Evolutionary conservation across 2,329 filamentous ascomycete genomes (phyloP).

Genomic region (Phialemoniopsis sp.): DNA sequence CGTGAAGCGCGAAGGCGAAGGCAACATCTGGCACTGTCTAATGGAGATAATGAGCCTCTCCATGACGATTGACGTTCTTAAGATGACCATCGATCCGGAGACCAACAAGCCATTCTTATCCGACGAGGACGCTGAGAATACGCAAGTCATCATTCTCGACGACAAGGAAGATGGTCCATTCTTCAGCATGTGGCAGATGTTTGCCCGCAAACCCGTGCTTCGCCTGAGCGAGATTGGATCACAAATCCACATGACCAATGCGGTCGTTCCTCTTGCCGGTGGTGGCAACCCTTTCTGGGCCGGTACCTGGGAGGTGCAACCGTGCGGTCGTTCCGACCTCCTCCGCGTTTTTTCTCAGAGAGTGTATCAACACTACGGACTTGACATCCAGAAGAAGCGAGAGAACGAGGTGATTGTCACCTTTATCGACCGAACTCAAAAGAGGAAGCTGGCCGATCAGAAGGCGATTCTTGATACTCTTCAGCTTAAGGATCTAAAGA

Average conservation of each 20-base stretch:
- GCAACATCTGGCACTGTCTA: constrained; percentile 11
- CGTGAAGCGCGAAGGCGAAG: constrained; percentile 11
- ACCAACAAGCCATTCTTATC: not conserved
- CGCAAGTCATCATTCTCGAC: constrained; percentile 26
- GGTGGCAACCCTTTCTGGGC: constrained; percentile 33
- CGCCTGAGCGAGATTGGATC: constrained; percentile 16
- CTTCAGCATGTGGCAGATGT: constrained; percentile 30
- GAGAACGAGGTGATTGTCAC: constrained; percentile 20
- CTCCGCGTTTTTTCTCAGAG: constrained; percentile 24
- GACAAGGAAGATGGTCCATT: constrained; percentile 25
- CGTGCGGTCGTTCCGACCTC: constrained; percentile 21
- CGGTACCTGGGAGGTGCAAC: constrained; percentile 25
- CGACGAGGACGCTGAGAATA: constrained; percentile 5
- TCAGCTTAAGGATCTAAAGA: constrained; percentile 11
- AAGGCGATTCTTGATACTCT: constrained; percentile 20
- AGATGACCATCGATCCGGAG: constrained; percentile 6
- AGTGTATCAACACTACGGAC: constrained; percentile 21
- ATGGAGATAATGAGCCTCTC: constrained; percentile 12
- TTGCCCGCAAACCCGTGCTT: constrained; percentile 20
- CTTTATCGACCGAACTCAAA: constrained; percentile 25
- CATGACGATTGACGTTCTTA: constrained; percentile 12
- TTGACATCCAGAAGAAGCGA: constrained; percentile 6
- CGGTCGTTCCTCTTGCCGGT: constrained; percentile 35
- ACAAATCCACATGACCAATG: constrained; percentile 11
- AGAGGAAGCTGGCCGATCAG: constrained; percentile 22